These are phyloP conservation scores for Xylariomycetidae sp. DNA, from an alignment of 2,329 filamentous ascomycete species.

Conservation along the genomic window DNA sequence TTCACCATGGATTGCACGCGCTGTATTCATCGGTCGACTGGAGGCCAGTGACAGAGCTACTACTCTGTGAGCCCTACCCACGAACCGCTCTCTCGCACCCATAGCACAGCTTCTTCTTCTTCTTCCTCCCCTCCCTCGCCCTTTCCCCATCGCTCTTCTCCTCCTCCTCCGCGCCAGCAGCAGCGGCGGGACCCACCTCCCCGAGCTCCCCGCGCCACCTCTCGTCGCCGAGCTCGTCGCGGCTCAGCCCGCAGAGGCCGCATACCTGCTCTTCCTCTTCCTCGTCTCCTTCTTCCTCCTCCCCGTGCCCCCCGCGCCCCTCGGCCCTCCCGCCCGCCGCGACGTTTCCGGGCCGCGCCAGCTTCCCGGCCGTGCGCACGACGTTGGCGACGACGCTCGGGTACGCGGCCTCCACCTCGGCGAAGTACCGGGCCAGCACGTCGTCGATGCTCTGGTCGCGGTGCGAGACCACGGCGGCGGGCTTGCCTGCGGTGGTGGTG, in stretches of 20 bases:
- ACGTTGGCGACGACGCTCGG: constrained; percentile 93
- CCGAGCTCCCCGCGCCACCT: constrained; percentile 58
- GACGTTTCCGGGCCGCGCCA: constrained; percentile 47
- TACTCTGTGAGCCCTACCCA: constrained; percentile 30
- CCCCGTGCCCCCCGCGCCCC: constrained; percentile 3
- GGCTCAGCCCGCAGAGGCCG: constrained; percentile 61
- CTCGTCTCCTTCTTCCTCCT: too few species aligned
- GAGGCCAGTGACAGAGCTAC: background rate
- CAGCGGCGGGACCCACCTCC: constrained; percentile 23
- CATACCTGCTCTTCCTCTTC: constrained; percentile 38
- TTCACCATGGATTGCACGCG: too few species aligned
- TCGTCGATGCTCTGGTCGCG: constrained; percentile 85
- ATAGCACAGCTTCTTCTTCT: constrained; percentile 55
- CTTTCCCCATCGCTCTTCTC: constrained; percentile 13
- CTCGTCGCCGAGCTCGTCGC: constrained; percentile 57
- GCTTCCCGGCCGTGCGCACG: constrained; percentile 81
- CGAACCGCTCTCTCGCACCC: constrained; percentile 63
- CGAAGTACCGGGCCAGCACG: constrained; percentile 84
- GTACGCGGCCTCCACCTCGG: constrained; percentile 76
- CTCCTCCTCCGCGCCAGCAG: constrained; percentile 5
- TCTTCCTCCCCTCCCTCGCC: constrained; percentile 3
- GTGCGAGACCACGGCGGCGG: constrained; percentile 49
- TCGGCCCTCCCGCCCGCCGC: constrained; percentile 1
- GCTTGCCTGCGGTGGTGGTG: constrained; percentile 19
- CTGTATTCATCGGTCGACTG: background rate